Evolutionary conservation across 2,329 filamentous ascomycete species (phyloP), one percentile per base, ranked within the genome.

Genomic region (Davidsoniella eucalypti): DNA sequence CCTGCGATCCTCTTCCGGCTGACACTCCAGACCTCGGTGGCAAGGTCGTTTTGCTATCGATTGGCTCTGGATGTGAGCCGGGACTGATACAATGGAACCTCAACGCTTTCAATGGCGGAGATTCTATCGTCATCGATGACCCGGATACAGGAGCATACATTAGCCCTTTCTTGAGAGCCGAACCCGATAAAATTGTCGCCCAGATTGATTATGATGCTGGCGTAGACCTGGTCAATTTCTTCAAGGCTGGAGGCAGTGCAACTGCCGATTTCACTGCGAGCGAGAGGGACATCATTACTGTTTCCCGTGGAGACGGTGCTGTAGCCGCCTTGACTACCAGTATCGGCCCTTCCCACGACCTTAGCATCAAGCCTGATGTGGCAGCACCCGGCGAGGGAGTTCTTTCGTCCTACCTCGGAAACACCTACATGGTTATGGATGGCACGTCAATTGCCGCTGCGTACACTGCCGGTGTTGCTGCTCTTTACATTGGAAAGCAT

Each of bases 361-460:
- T 73, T 2, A 61, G 68, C 25, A 61, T 73, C 48, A 73, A 72
- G 55, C 71, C 72, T 4, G 67, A 75, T 44, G 60, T 75, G 45
- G 65, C 67, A 12, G 67, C 69, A 0, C 71, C 71, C 1, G 71
- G 72, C 10, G 67, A 65, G 46, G 61, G 67, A 26, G 72, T 77
- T 44, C 62, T 71, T 49, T 73, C 69, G 41, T 75, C 72, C 2
- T 68, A 67, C 42, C 64, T 67, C 1, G 59, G 67, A 21, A 61
- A 63, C 18, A 55, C 53, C 10, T 77, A 72, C 54, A 65, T 65
- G 12, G 61, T 70, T 6, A 61, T 71, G 50, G 69, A 65, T 41
- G 74, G 74, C 44, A 77, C 74, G 0, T 75, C 70, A 0, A 76
- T 78, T 73, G 69, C 72, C 1, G 68, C 68, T 6, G 72, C 73